Percentiles rank a stretch among this genome's conserved stretches.
Evolutionary conservation across 2,329 filamentous ascomycete genomes (phyloP).

Genomic region (Blumeriella jaapii): DNA sequence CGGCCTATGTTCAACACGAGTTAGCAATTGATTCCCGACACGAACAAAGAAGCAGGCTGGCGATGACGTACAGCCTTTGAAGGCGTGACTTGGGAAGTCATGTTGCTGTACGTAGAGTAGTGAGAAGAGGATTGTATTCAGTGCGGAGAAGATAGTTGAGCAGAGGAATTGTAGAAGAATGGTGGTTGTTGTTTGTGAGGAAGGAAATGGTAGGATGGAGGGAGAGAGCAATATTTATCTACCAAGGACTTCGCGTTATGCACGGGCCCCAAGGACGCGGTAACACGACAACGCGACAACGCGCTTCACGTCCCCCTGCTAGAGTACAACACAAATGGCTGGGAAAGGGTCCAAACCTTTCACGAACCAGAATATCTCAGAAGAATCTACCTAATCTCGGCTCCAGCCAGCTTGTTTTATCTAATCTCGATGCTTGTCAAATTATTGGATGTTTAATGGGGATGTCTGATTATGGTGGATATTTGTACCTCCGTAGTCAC

Average conservation of each 20-base stretch:
- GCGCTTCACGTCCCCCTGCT: not conserved
- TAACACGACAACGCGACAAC: not conserved
- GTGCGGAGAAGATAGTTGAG: constrained; percentile 6
- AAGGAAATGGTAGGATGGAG: constrained; percentile 2
- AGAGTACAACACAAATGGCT: constrained; percentile 4
- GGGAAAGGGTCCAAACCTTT: constrained; percentile 5
- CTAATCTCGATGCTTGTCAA: constrained; percentile 18
- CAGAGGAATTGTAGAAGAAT: constrained; percentile 12
- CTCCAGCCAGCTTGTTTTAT: constrained; percentile 12
- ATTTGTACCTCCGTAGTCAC: too few species aligned
- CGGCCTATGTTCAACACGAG: constrained; percentile 47
- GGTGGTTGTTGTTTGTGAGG: constrained; percentile 9
- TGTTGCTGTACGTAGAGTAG: constrained; percentile 28
- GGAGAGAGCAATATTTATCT: not conserved
- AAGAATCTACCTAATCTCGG: not conserved
- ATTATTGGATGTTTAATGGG: too few species aligned
- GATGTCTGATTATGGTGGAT: constrained; percentile 13
- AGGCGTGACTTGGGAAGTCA: constrained; percentile 67
- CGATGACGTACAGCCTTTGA: constrained; percentile 53
- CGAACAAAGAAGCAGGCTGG: constrained; percentile 25
- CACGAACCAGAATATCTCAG: constrained; percentile 3
- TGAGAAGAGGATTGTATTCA: constrained; percentile 9
- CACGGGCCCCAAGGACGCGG: constrained; percentile 2
- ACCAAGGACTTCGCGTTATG: not conserved
- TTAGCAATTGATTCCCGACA: constrained; percentile 23